Evolutionary conservation across 2,329 filamentous ascomycete species (phyloP).

Genomic region (Scedosporium aurantiacum): DNA sequence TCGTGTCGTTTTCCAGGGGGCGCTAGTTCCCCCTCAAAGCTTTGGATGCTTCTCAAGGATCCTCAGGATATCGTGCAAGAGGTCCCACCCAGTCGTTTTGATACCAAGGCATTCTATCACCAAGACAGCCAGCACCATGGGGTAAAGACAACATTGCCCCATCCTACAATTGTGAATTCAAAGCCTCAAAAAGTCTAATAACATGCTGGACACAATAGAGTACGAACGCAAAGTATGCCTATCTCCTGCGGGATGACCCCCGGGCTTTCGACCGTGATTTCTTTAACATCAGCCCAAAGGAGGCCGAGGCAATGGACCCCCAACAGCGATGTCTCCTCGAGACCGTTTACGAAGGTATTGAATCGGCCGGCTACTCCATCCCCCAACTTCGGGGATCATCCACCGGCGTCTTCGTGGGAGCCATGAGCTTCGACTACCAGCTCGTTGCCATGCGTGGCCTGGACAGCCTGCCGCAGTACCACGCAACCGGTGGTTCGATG

Average conservation of each 20-base stretch:
- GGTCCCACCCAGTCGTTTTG: constrained; percentile 33
- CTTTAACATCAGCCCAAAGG: constrained; percentile 12
- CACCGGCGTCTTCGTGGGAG: constrained; percentile 17
- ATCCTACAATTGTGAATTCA: too few species aligned
- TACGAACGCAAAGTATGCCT: constrained; percentile 10
- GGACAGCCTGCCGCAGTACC: constrained; percentile 23
- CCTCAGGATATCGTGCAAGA: constrained; percentile 20
- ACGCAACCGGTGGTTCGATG: constrained; percentile 37
- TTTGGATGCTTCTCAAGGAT: constrained; percentile 28
- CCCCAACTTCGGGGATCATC: constrained; percentile 13
- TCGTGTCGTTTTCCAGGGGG: constrained; percentile 33
- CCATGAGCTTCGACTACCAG: constrained; percentile 15
- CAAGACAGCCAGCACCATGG: constrained; percentile 11
- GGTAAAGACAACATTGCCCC: too few species aligned
- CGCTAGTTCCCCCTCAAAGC: constrained; percentile 28
- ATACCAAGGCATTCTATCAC: constrained; percentile 23
- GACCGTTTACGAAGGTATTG: constrained; percentile 16
- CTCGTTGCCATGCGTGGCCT: constrained; percentile 15
- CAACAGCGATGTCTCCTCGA: constrained; percentile 18
- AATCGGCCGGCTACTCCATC: constrained; percentile 21
- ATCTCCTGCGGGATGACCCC: constrained; percentile 17
- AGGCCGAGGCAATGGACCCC: constrained; percentile 17
- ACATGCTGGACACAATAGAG: neutral
- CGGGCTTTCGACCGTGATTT: constrained; percentile 16
- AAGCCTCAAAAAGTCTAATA: too few species aligned